Evolutionary conservation across 306 rosid species (phyloP).

Genomic region (Mimosa pudica): DNA sequence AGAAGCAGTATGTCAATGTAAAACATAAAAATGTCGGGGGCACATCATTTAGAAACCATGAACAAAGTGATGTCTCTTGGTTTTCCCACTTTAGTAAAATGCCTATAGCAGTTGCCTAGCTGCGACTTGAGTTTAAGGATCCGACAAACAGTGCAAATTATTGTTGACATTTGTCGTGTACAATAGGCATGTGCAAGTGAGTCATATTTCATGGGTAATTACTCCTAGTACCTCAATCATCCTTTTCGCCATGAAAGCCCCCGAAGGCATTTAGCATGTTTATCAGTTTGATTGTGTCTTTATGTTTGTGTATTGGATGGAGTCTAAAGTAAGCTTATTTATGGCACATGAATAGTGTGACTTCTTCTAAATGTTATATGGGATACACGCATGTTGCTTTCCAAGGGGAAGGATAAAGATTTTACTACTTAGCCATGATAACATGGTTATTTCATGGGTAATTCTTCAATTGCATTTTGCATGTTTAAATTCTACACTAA

Average conservation of each 20-base stretch:
- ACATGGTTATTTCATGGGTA: background rate
- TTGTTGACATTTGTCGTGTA: background rate
- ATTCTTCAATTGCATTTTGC: conserved; percentile 18
- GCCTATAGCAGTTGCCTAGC: conserved; percentile 13
- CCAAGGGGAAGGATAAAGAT: background rate
- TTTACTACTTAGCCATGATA: background rate
- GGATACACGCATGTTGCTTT: background rate
- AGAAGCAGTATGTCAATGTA: background rate
- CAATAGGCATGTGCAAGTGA: background rate
- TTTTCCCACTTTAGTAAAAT: background rate
- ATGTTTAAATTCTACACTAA: conserved; percentile 18
- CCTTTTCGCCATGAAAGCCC: background rate
- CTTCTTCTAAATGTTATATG: background rate
- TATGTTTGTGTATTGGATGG: background rate
- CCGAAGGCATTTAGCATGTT: background rate
- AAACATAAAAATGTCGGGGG: background rate
- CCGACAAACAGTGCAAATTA: conserved; percentile 1
- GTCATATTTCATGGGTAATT: background rate
- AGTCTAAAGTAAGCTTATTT: background rate
- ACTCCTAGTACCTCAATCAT: background rate
- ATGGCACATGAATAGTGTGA: background rate
- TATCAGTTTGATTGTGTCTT: conserved; percentile 1
- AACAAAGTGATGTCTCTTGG: background rate
- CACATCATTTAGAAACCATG: background rate
- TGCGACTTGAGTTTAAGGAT: conserved; percentile 30